phyloP scores from a whole-genome alignment of 2,329 filamentous ascomycete species.

The Colletotrichum sp. region DNA sequence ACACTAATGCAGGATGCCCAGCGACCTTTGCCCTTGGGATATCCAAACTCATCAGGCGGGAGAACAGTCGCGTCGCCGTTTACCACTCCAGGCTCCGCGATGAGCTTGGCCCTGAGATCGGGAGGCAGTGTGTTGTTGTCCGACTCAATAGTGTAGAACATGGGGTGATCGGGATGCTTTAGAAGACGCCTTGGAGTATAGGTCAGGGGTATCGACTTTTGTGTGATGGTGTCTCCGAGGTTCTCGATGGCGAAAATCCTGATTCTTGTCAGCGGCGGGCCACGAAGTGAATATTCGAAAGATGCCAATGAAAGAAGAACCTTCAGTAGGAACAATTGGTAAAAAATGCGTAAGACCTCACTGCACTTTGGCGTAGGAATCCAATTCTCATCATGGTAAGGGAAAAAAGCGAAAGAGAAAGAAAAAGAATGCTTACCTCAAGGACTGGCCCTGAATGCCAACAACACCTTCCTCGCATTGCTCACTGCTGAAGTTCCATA shows the following conservation, averaged over 20 bases:
- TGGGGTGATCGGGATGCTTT: conserved; percentile 83
- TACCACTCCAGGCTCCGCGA: conserved; percentile 72
- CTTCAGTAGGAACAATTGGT: conserved; percentile 99
- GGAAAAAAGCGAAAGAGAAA: conserved; percentile 34
- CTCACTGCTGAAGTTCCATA: conserved; percentile 96
- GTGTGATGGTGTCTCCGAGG: conserved; percentile 82
- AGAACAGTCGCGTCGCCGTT: conserved; percentile 76
- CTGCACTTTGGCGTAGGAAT: conserved; percentile 59
- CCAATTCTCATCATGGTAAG: conserved; percentile 67
- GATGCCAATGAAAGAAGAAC: conserved; percentile 10
- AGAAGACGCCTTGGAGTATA: conserved; percentile 91
- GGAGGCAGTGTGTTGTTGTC: conserved; percentile 91
- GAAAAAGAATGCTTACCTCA: conserved; percentile 66
- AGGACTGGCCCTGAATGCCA: conserved; percentile 86
- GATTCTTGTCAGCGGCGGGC: conserved; percentile 35
- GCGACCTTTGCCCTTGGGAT: conserved; percentile 80
- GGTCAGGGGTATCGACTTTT: conserved; percentile 83
- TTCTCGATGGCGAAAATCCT: conserved; percentile 93
- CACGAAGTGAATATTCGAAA: conserved; percentile 2
- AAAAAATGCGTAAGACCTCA: conserved; percentile 62
- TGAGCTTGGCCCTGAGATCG: conserved; percentile 75
- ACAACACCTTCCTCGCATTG: conserved; percentile 94
- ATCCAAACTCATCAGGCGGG: conserved; percentile 84
- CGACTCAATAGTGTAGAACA: conserved; percentile 93
- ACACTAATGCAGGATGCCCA: conserved; percentile 98